Evolutionary conservation across 257 asterid genomes (phyloP).

Genomic region (Striga asiatica): DNA sequence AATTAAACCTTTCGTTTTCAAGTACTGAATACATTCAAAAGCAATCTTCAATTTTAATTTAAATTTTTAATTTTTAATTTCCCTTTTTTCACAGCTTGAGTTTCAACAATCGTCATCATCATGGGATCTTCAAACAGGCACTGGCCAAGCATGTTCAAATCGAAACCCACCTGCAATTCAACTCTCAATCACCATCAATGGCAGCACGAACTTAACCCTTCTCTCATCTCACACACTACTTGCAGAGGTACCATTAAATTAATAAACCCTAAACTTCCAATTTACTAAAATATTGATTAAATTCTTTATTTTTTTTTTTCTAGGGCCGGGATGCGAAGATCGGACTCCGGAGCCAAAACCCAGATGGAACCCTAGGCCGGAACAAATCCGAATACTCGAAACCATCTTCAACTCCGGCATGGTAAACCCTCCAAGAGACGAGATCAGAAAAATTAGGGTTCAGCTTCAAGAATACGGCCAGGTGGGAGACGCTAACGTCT

Average conservation of each 20-base stretch:
- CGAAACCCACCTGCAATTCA: constrained; percentile 41
- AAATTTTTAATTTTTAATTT: too few species aligned
- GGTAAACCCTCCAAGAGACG: constrained; percentile 74
- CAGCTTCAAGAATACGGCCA: constrained; percentile 61
- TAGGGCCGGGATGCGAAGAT: constrained; percentile 29
- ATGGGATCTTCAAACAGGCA: constrained; percentile 50
- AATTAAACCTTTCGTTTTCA: too few species aligned
- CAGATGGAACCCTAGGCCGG: constrained; percentile 90
- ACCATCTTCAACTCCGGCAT: constrained; percentile 74
- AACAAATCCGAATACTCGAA: constrained; percentile 69
- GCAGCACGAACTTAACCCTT: constrained; percentile 41
- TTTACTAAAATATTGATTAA: neutral
- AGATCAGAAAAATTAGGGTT: constrained; percentile 50
- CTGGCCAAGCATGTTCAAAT: constrained; percentile 65
- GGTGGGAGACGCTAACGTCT: constrained; percentile 75
- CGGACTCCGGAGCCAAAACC: constrained; percentile 79
- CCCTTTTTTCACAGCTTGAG: too few species aligned
- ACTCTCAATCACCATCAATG: constrained; percentile 29
- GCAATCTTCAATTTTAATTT: too few species aligned
- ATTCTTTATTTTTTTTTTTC: too few species aligned
- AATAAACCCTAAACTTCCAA: neutral
- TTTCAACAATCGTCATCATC: too few species aligned
- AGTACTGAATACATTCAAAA: too few species aligned
- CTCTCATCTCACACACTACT: constrained; percentile 18
- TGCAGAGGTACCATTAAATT: constrained; percentile 8